A percentile compares a stretch with the other conserved stretches of the same genome.
Evolutionary conservation across 1,284 basidiomycete genomes (phyloP).

Genomic region (Farysia itapuensis): DNA sequence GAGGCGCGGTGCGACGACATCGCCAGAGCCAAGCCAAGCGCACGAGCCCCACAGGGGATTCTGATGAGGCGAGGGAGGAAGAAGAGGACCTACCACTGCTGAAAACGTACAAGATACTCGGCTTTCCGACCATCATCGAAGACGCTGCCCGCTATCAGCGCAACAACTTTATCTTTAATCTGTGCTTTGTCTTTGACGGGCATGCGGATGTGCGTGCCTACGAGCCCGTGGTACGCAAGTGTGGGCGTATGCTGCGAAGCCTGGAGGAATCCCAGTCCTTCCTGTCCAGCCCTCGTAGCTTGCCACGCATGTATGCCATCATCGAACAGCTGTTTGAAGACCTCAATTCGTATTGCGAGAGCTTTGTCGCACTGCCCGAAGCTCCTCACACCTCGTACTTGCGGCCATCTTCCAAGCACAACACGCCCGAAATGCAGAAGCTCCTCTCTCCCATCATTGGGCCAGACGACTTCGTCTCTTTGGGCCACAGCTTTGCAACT

Average conservation of each 20-base stretch:
- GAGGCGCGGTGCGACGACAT: conserved; percentile 8
- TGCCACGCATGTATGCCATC: conserved; percentile 76
- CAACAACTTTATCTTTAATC: conserved; percentile 82
- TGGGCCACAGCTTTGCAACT: conserved; percentile 20
- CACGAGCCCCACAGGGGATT: neutral
- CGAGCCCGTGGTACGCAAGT: conserved; percentile 92
- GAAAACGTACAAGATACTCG: conserved; percentile 52
- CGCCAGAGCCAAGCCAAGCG: conserved; percentile 6
- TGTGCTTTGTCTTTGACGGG: conserved; percentile 84
- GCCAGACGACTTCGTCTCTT: conserved; percentile 18
- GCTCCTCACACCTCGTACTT: conserved; percentile 41
- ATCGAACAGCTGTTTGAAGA: conserved; percentile 97
- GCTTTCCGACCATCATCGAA: conserved; percentile 48
- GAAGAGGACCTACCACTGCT: conserved; percentile 1
- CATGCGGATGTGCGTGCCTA: conserved; percentile 88
- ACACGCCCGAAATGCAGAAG: conserved; percentile 10
- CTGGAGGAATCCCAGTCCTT: conserved; percentile 92
- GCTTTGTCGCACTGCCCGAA: conserved; percentile 56
- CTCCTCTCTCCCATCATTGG: conserved; percentile 15
- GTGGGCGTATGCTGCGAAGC: conserved; percentile 79
- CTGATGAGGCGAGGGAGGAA: neutral
- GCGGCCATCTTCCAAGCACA: conserved; percentile 16
- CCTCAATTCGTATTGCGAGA: conserved; percentile 77
- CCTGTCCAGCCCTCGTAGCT: conserved; percentile 74
- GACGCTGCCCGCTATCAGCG: conserved; percentile 49